Conservation (phyloP, 257 asterid genomes). For the Paulownia fortunei region DNA sequence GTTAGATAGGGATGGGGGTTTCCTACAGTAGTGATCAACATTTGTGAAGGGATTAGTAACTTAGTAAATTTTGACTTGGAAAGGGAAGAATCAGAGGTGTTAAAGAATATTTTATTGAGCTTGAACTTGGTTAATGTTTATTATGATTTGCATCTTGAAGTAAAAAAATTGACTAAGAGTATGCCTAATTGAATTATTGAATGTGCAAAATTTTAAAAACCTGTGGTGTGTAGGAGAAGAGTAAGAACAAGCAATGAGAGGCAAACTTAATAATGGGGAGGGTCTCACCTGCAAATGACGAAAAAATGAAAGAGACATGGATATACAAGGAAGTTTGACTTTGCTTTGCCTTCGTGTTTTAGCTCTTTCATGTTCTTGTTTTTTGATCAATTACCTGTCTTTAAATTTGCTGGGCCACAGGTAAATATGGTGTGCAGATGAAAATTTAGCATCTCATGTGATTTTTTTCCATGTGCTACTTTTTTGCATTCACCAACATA, state of each 20-base stretch:
- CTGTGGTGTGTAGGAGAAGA: not conserved
- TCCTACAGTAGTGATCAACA: not conserved
- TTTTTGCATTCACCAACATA: not conserved
- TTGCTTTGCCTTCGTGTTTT: not conserved
- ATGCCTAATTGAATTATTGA: not conserved
- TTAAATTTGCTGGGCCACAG: not conserved
- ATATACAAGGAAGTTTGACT: not conserved
- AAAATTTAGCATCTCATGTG: not conserved
- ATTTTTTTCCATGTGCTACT: not conserved
- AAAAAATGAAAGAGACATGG: not conserved
- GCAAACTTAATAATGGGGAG: not conserved
- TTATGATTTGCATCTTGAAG: not conserved
- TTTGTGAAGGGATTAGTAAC: not conserved
- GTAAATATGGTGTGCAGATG: not conserved
- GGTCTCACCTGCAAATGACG: not conserved
- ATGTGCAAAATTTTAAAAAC: not conserved
- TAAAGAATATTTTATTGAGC: not conserved
- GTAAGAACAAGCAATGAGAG: not conserved
- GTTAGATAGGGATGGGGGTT: not conserved
- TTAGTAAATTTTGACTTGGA: not conserved
- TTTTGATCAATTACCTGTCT: not conserved
- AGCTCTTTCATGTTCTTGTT: not conserved
- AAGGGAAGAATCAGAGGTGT: constrained; percentile 3
- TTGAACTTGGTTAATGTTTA: not conserved
- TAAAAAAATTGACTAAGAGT: not conserved